Conservation (phyloP, 2,329 filamentous ascomycete species). For the Xylaria sp. region DNA sequence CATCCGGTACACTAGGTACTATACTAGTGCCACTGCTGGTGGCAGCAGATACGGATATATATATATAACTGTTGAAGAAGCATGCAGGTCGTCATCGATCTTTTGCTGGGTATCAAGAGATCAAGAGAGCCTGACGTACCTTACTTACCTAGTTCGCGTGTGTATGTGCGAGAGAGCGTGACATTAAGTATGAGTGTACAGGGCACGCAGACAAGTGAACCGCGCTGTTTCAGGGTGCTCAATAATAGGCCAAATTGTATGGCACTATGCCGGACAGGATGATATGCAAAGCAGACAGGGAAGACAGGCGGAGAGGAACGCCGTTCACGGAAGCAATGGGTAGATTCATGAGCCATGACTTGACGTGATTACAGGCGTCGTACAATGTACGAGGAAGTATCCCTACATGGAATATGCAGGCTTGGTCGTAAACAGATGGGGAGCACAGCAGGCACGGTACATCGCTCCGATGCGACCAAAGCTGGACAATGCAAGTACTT, state of each 20-base stretch:
- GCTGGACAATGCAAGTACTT: conserved; percentile 2
- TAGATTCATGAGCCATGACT: conserved; percentile 22
- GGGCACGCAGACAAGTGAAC: background rate
- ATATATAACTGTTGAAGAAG: background rate
- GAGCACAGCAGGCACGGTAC: conserved; percentile 21
- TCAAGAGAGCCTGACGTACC: background rate
- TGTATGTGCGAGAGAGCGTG: background rate
- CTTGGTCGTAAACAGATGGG: conserved; percentile 16
- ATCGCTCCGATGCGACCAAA: background rate
- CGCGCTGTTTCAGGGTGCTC: background rate
- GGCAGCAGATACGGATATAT: background rate
- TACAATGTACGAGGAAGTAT: conserved; percentile 9
- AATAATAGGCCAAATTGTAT: background rate
- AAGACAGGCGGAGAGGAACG: conserved; percentile 3
- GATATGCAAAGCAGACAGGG: conserved; percentile 6
- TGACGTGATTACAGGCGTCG: conserved; percentile 23
- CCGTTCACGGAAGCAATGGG: conserved; percentile 3
- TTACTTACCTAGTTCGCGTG: background rate
- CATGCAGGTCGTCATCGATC: background rate
- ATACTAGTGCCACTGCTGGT: background rate
- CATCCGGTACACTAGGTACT: background rate
- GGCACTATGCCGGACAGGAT: background rate
- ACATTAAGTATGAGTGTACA: background rate
- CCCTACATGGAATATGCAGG: conserved; percentile 22
- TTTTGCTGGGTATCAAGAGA: background rate